Base-by-base conservation (phyloP, 2,329 filamentous ascomycete species). In the Purpureocillium takamizusanense region DNA sequence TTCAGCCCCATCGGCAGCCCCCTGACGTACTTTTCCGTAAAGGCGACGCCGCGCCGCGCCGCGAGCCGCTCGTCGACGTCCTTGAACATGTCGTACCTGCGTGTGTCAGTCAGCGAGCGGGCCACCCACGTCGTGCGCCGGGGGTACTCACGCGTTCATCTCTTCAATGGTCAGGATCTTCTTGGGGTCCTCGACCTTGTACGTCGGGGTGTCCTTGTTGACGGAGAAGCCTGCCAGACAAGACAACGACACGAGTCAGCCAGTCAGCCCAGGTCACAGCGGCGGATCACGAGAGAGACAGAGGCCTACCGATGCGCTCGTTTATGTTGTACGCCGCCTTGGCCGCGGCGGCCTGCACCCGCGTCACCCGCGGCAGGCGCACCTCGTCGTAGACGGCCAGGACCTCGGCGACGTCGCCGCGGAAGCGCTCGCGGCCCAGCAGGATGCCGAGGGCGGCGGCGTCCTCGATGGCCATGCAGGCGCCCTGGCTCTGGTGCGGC, bases 151-250 rank as follows among this genome's bases (percentile, higher is more conserved):
- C 64, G 65, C 63, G 42, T 83, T 83, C 77, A 83, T 82, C 54
- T 83, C 78, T 45, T 81, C 76, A 36, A 83, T 81, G 0, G 79
- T 83, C 25, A 83, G 51, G 44, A 79, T 78, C 34, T 74, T 67
- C 46, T 64, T 71, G 47, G 77, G 69, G 37, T 81, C 71, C 44
- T 74, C 69, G 0, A 83, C 78, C 50, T 75, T 76, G 57, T 83
- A 83, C 0, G 66, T 69, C 0, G 67, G 54, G 12, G 61, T 70
- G 30, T 67, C 48, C 21, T 69, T 80, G 50, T 83, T 82, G 29
- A 66, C 67, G 0, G 76, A 81, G 57, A 83, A 83, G 0, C 77
- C 76, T 69, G 8, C 14, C 5, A 12, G 28, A 12, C 8, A 12
- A 12, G 12, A 25, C 1, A 11, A 10, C 7, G 9, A 7, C 13